Percentiles rank a stretch among this genome's conserved stretches.
Evolutionary conservation across 1,139 yeast species (phyloP).

Genomic region (Saccharomyces hybrid): DNA sequence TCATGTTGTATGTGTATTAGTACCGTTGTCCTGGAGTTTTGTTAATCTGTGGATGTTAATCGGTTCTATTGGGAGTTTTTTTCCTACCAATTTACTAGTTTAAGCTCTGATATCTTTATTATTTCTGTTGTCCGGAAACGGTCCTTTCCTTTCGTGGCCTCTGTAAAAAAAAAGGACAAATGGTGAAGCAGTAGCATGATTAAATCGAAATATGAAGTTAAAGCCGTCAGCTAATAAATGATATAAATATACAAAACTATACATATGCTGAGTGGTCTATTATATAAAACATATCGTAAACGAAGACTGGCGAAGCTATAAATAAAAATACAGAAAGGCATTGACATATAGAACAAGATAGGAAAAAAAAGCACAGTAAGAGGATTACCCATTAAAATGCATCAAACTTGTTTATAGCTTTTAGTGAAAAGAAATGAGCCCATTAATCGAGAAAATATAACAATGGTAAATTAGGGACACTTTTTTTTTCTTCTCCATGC

Average conservation of each 20-base stretch:
- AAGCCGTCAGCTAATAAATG: background rate
- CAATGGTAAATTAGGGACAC: background rate
- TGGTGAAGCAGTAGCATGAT: background rate
- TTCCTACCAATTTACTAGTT: background rate
- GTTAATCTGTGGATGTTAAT: background rate
- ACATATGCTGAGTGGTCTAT: background rate
- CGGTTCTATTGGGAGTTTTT: background rate
- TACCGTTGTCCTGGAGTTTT: slow-evolving; percentile 13
- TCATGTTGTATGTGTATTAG: slow-evolving; percentile 14
- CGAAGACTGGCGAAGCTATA: background rate
- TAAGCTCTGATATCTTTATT: background rate
- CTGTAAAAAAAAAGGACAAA: background rate
- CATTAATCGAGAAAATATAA: background rate
- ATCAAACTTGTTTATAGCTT: background rate
- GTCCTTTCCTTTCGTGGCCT: background rate
- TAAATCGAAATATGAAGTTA: background rate
- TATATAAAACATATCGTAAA: slow-evolving; percentile 1
- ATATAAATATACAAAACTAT: slow-evolving; percentile 1
- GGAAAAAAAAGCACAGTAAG: background rate
- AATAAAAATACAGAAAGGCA: background rate
- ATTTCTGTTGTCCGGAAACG: background rate
- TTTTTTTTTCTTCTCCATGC: background rate
- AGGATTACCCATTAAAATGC: background rate
- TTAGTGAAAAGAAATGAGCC: background rate
- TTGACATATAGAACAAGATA: background rate